Evolutionary conservation across 1,139 yeast species (phyloP).

Genomic region (Pichia sp.): DNA sequence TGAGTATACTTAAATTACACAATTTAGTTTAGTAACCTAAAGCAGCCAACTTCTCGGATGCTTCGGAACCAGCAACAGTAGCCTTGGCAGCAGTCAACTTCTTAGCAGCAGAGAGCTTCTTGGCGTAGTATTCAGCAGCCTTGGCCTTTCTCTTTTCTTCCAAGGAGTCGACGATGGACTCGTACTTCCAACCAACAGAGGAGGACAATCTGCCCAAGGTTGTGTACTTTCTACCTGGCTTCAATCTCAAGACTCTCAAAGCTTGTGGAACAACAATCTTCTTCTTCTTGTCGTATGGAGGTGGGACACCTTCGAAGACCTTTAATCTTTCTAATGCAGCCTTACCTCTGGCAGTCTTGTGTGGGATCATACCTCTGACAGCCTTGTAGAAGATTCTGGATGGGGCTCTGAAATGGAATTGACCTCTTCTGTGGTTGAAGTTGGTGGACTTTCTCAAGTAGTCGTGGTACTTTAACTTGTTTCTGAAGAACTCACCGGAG

Average conservation of each 20-base stretch:
- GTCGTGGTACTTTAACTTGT: constrained; percentile 99
- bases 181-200: constrained; percentile 99
- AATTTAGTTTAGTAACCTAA: constrained; percentile 61
- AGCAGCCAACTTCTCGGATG: constrained; percentile 70
- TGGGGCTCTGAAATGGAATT: constrained; percentile 99
- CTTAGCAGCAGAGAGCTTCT: constrained; percentile 95
- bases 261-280: constrained; percentile 99
- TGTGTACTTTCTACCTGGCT: constrained; percentile 99
- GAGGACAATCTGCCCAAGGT: constrained; percentile 94
- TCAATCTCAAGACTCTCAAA: constrained; percentile 97
- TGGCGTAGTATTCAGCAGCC: constrained; percentile 98
- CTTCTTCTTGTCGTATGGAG: constrained; percentile 99
- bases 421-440: constrained; percentile 98
- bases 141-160: constrained; percentile 99
- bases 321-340: constrained; percentile 99
- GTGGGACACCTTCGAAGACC: constrained; percentile 99
- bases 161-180: constrained; percentile 92
- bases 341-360: constrained; percentile 99
- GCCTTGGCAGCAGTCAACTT: constrained; percentile 77
- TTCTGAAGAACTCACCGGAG: constrained; percentile 99
- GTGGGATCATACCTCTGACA: constrained; percentile 98
- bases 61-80: constrained; percentile 71
- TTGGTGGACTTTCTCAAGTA: constrained; percentile 99
- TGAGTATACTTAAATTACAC: constrained; percentile 7
- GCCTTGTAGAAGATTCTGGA: constrained; percentile 99